A percentile compares a stretch with the other conserved stretches of the same genome.
phyloP scores from a whole-genome alignment of 805 yeast genomes.

The Lipomyces mesembrius region DNA sequence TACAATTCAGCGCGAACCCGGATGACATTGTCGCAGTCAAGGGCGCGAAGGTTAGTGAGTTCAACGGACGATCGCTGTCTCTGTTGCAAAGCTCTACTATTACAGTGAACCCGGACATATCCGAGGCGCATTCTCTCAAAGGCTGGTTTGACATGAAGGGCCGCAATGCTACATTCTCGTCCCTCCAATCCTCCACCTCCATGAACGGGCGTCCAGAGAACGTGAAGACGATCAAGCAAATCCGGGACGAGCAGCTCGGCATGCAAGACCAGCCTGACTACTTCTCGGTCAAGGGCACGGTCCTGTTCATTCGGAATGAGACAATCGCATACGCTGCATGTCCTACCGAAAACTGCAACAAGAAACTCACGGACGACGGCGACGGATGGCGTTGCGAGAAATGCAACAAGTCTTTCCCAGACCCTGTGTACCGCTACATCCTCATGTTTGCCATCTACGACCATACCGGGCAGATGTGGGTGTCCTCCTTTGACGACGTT shows the following conservation, averaged over 20 bases:
- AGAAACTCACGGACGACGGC: slow-evolving; percentile 76
- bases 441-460: slow-evolving; percentile 79
- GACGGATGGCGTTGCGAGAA: slow-evolving; percentile 91
- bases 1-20: slow-evolving; percentile 69
- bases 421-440: slow-evolving; percentile 80
- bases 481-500: slow-evolving; percentile 83
- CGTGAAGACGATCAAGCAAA: slow-evolving; percentile 69
- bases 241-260: slow-evolving; percentile 71
- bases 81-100: slow-evolving; percentile 79
- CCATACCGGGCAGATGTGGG: slow-evolving; percentile 81
- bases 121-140: slow-evolving; percentile 83
- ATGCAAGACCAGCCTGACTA: slow-evolving; percentile 76
- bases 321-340: slow-evolving; percentile 92
- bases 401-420: slow-evolving; percentile 70
- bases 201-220: slow-evolving; percentile 52
- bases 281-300: slow-evolving; percentile 73
- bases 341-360: slow-evolving; percentile 71
- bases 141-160: slow-evolving; percentile 96
- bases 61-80: slow-evolving; percentile 82
- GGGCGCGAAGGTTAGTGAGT: slow-evolving; percentile 87
- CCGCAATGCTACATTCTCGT: slow-evolving; percentile 58
- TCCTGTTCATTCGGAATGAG: slow-evolving; percentile 72
- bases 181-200: slow-evolving; percentile 49
- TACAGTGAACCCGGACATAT: slow-evolving; percentile 80
- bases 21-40: slow-evolving; percentile 86